These are phyloP conservation scores for Lactuca sativa DNA, from an alignment of 129 eudicot genomes.

Conservation along the genomic window DNA sequence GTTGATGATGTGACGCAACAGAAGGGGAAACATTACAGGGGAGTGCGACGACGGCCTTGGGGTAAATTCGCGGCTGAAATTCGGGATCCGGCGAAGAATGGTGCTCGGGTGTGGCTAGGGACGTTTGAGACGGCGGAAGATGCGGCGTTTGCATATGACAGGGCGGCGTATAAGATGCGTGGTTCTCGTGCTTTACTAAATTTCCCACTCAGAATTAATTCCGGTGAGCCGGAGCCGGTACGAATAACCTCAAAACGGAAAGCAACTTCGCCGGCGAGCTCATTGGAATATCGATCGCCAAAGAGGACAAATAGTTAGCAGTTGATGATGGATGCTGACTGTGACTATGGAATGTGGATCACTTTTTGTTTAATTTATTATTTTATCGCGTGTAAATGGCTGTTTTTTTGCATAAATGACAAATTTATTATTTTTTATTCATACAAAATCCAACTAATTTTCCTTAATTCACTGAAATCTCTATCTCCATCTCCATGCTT, in stretches of 20 bases:
- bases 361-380: background rate
- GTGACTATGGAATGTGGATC: background rate
- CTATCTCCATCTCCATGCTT: no score
- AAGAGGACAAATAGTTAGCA: conserved; percentile 40
- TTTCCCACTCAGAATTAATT: conserved; percentile 32
- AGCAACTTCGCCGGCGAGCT: conserved; percentile 30
- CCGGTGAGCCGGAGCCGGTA: conserved; percentile 82
- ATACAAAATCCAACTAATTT: background rate
- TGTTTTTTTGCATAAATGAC: conserved; percentile 19
- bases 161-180: no score
- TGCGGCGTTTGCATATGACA: no score
- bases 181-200: no score
- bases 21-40: conserved; percentile 48
- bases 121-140: no score
- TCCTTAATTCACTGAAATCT: no score
- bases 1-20: conserved; percentile 20
- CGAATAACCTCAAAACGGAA: conserved; percentile 54
- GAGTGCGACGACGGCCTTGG: no score
- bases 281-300: conserved; percentile 34
- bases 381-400: background rate
- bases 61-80: no score
- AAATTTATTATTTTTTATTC: conserved; percentile 7
- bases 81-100: no score
- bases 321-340: conserved; percentile 10
- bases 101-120: no score